Conservation (phyloP, 2,329 filamentous ascomycete genomes). For the Chaetomium sp. region DNA sequence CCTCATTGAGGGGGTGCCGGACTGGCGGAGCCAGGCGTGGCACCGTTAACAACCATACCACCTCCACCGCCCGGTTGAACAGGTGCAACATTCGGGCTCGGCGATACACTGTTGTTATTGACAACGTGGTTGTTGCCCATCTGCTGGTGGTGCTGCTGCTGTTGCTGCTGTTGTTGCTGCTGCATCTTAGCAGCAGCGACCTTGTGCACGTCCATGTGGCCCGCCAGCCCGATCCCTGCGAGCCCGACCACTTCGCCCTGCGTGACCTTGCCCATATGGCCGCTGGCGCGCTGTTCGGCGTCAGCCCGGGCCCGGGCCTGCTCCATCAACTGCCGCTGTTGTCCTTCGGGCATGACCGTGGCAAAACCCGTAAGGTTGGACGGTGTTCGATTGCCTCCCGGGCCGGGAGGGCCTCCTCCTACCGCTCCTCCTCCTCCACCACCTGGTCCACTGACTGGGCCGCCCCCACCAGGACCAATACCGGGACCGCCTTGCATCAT, state of each 20-base stretch:
- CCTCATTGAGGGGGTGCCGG: too few species aligned
- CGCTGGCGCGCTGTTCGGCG: conserved; percentile 29
- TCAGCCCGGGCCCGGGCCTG: conserved; percentile 43
- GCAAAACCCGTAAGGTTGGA: conserved; percentile 41
- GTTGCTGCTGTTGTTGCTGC: not conserved
- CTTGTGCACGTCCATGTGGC: conserved; percentile 31
- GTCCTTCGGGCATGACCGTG: conserved; percentile 43
- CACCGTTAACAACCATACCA: not conserved
- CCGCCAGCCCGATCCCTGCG: conserved; percentile 33
- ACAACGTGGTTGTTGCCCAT: not conserved
- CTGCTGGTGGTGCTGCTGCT: not conserved
- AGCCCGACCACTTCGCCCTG: conserved; percentile 39
- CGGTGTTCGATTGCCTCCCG: conserved; percentile 7
- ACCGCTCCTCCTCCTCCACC: too few species aligned
- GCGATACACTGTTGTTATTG: conserved; percentile 9
- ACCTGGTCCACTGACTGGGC: not conserved
- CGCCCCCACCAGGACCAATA: conserved; percentile 3
- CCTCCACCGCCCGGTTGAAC: conserved; percentile 1
- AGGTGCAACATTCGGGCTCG: conserved; percentile 13
- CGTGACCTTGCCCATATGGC: conserved; percentile 35
- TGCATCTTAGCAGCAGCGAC: conserved; percentile 33
- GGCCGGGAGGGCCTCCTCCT: too few species aligned
- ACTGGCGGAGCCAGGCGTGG: too few species aligned
- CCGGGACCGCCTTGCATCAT: conserved; percentile 23
- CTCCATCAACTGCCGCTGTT: conserved; percentile 45